Base-by-base conservation (phyloP, 2,329 filamentous ascomycete species). In the Phialophora macrospora region DNA sequence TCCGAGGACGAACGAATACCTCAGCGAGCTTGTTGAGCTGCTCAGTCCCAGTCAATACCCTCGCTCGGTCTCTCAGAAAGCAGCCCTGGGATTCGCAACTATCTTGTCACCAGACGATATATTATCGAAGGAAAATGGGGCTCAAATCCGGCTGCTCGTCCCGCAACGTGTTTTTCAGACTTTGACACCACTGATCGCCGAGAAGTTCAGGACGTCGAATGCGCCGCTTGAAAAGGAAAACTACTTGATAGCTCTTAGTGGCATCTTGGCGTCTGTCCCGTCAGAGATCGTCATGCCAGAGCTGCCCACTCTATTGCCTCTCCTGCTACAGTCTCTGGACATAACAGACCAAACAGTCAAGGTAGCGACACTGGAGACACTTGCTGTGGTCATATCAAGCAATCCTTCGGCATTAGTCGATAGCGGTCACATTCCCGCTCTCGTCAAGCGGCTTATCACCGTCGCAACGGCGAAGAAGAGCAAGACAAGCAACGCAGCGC, bases 141-240 rank as follows among this genome's bases (percentile, higher is more conserved):
- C 87, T 66, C 81, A 82, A 20, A 83, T 90, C 44, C 84, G 87
- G 3, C 80, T 87, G 3, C 79, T 90, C 2, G 83, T 85, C 69
- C 88, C 87, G 72, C 88, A 90, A 72, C 86, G 85, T 67, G 81
- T 85, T 48, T 90, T 90, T 76, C 82, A 81, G 32, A 83, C 86
- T 17, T 79, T 87, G 4, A 79, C 86, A 1, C 87, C 87, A 0
- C 75, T 81, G 32, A 84, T 89, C 57, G 82, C 84, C 4, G 75
- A 80, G 28, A 78, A 80, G 3, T 86, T 88, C 73, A 81, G 80
- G 63, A 75, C 75, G 20, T 79, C 81, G 7, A 75, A 77, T 32
- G 64, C 74, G 5, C 58, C 75, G 58, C 69, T 57, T 6, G 70
- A 76, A 12, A 90, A 89, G 75, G 80, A 83, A 55, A 86, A 87